Evolutionary conservation across 306 rosid genomes (phyloP), one percentile per base, ranked within the genome.

Genomic region (Pterocarpus macrocarpus): DNA sequence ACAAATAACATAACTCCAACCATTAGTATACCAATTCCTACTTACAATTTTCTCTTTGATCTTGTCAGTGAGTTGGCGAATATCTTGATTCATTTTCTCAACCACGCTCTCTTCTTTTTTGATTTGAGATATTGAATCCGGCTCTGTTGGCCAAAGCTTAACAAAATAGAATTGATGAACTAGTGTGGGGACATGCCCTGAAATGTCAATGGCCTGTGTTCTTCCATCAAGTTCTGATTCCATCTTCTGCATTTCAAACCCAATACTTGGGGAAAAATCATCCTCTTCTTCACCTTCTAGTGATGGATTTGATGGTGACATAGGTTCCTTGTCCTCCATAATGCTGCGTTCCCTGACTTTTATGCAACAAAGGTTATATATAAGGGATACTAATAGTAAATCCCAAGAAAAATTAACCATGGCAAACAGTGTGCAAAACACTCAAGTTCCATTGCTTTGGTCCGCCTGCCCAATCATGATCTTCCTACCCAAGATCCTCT

Each of bases 81-180:
- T 59, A 0, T 55, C 55, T 0, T 45, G 49, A 8, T 72, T 71
- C 83, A 78, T 43, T 72, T 83, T 73, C 34, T 45, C 66, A 10
- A 78, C 2, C 38, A 43, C 0, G 1, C 45, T 78, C 73, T 65
- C 57, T 64, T 71, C 44, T 45, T 15, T 64, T 58, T 56, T 77
- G 2, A 78, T 64, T 56, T 53, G 66, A 64, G 80, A 56, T 22
- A 64, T 22, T 43, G 80, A 78, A 77, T 62, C 17, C 8, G 72
- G 77, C n/a, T 75, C 56, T 61, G 32, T 59, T 82, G 78, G 85
- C 76, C 81, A 59, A 57, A 43, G 49, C 64, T 80, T 80, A 45
- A 73, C 79, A 62, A 64, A 69, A 69, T 61, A 82, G 58, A 82
- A 69, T 30, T 35, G 76, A 57, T 69, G 79, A 72, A 84, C 69